Percentiles rank a stretch among this genome's conserved stretches.
These are phyloP conservation scores for Nigrospora oryzae DNA, from an alignment of 2,329 filamentous ascomycete genomes.

Conservation along the genomic window DNA sequence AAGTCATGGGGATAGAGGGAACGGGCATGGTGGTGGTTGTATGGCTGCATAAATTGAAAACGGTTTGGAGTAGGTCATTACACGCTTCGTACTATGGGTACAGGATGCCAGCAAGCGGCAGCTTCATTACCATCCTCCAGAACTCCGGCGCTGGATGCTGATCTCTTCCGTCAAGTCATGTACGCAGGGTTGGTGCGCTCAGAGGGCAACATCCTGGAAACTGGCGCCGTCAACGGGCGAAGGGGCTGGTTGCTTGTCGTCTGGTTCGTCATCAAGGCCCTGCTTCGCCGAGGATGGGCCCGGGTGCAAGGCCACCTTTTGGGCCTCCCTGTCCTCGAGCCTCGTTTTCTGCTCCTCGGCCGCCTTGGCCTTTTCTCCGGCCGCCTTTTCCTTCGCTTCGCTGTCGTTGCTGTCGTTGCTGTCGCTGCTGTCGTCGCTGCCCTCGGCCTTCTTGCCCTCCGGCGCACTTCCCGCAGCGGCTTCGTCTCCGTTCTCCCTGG, in stretches of 20 bases:
- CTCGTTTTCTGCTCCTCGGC: conserved; percentile 47
- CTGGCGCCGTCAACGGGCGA: conserved; percentile 47
- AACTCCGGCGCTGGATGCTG: too few species aligned
- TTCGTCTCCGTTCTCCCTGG: conserved; percentile 9
- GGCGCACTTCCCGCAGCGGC: neutral
- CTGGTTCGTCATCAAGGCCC: conserved; percentile 20
- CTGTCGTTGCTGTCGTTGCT: conserved; percentile 24
- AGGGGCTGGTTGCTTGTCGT: conserved; percentile 30
- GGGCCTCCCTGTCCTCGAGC: conserved; percentile 45
- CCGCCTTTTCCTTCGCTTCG: conserved; percentile 18
- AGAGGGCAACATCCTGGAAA: conserved; percentile 58
- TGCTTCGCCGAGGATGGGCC: conserved; percentile 11
- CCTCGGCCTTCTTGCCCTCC: conserved; percentile 7
- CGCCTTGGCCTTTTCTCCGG: conserved; percentile 15
- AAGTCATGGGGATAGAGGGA: too few species aligned
- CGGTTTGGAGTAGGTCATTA: too few species aligned
- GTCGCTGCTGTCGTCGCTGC: conserved; percentile 9
- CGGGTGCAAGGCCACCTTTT: conserved; percentile 43
- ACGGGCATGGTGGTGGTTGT: too few species aligned
- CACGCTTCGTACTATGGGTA: too few species aligned
- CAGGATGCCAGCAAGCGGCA: too few species aligned
- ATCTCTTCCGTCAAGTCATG: too few species aligned
- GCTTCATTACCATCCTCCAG: neutral
- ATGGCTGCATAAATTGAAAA: too few species aligned
- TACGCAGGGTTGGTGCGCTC: conserved; percentile 5